These are phyloP conservation scores for Aspergillus fructus DNA, from an alignment of 2,329 filamentous ascomycete genomes.

Conservation along the genomic window DNA sequence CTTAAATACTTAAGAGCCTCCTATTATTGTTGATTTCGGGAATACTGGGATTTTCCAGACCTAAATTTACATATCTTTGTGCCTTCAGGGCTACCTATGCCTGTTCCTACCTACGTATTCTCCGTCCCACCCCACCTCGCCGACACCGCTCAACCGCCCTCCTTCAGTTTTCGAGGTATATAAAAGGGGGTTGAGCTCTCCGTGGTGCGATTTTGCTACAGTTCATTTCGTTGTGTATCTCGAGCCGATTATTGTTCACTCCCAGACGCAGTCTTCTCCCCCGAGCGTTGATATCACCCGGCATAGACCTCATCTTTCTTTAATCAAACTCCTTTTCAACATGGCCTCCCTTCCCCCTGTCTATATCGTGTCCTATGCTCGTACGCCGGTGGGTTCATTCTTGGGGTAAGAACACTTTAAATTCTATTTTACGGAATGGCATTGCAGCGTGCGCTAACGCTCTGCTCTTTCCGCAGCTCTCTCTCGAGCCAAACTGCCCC, in stretches of 20 bases:
- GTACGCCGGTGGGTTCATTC: slow-evolving; percentile 92
- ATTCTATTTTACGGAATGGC: slow-evolving; percentile 6
- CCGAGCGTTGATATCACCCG: background rate
- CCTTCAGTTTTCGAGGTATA: slow-evolving; percentile 5
- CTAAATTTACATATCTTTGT: background rate
- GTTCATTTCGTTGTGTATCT: background rate
- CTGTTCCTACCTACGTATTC: background rate
- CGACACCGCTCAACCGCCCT: slow-evolving; percentile 2
- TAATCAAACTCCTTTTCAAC: slow-evolving; percentile 30
- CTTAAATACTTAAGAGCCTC: background rate
- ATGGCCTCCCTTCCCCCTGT: slow-evolving; percentile 84
- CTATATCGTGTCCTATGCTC: slow-evolving; percentile 89
- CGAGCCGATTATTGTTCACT: background rate
- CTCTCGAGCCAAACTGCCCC: slow-evolving; percentile 82
- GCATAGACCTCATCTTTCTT: background rate
- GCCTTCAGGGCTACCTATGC: background rate
- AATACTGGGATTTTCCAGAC: background rate
- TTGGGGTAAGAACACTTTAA: slow-evolving; percentile 65
- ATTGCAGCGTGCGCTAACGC: background rate
- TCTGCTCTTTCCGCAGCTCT: slow-evolving; percentile 57
- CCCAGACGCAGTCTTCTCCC: background rate
- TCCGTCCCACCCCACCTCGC: slow-evolving; percentile 3
- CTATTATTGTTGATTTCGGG: background rate
- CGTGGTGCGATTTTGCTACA: background rate
- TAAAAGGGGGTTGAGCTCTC: slow-evolving; percentile 4